These are phyloP conservation scores for Aspergillus sp. DNA, from an alignment of 2,329 filamentous ascomycete genomes.

Conservation along the genomic window DNA sequence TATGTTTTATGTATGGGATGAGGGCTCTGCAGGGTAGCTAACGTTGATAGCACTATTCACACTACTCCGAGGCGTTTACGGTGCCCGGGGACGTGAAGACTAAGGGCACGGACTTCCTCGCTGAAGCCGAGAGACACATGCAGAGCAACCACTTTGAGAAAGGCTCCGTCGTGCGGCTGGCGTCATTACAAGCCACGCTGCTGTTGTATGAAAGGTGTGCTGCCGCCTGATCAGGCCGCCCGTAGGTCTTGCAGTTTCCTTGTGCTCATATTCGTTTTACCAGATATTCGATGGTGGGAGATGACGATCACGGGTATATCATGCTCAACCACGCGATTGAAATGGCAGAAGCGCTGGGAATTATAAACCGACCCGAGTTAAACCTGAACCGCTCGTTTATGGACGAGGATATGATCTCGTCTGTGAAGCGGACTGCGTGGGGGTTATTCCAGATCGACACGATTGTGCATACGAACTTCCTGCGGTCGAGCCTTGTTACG, in stretches of 20 bases:
- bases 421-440: conserved; percentile 24
- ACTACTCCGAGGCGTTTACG: conserved; percentile 29
- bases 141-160: conserved; percentile 14
- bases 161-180: conserved; percentile 15
- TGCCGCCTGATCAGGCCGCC: not conserved
- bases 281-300: conserved; percentile 29
- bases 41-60: conserved; percentile 22
- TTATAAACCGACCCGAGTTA: conserved; percentile 19
- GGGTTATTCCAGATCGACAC: conserved; percentile 30
- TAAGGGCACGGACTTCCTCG: conserved; percentile 26
- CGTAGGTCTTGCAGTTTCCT: not conserved
- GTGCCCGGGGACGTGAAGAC: conserved; percentile 26
- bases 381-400: conserved; percentile 14
- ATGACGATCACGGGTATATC: conserved; percentile 27
- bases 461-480: conserved; percentile 24
- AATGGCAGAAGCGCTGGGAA: conserved; percentile 24
- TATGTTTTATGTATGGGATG: conserved; percentile 12
- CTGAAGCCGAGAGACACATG: conserved; percentile 26
- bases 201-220: conserved; percentile 28
- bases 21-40: not conserved
- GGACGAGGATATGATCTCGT: conserved; percentile 24
- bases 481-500: conserved; percentile 16
- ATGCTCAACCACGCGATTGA: conserved; percentile 29
- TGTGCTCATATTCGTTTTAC: not conserved
- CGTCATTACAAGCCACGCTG: conserved; percentile 25